Percentiles rank a stretch among this genome's conserved stretches.
Evolutionary conservation across 2,329 filamentous ascomycete species (phyloP).

Genomic region (Colletotrichum spinosum): DNA sequence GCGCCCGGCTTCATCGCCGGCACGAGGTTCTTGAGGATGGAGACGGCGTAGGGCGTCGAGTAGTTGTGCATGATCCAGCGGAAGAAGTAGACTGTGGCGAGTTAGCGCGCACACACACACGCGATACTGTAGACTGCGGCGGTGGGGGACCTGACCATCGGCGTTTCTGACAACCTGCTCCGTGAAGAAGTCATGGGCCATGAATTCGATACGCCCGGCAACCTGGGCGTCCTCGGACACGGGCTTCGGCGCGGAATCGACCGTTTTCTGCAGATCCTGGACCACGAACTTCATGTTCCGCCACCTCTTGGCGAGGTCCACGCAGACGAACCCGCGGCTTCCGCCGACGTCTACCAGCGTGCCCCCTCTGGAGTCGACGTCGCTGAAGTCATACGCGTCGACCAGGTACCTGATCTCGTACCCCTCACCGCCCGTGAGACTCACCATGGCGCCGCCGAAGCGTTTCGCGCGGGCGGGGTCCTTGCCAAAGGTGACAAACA

Average conservation of each 20-base stretch:
- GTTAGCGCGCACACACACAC: neutral
- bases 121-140: neutral
- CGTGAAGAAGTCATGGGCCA: slow-evolving; percentile 40
- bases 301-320: slow-evolving; percentile 64
- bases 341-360: slow-evolving; percentile 71
- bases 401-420: slow-evolving; percentile 66
- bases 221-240: slow-evolving; percentile 34
- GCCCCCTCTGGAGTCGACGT: slow-evolving; percentile 56
- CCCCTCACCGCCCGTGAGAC: slow-evolving; percentile 65
- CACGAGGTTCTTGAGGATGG: slow-evolving; percentile 48
- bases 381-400: slow-evolving; percentile 64
- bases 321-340: slow-evolving; percentile 66
- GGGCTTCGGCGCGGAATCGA: slow-evolving; percentile 34
- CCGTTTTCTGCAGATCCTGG: slow-evolving; percentile 44
- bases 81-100: slow-evolving; percentile 56
- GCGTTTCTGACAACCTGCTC: slow-evolving; percentile 42
- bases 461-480: slow-evolving; percentile 59
- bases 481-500: slow-evolving; percentile 65
- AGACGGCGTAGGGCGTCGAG: slow-evolving; percentile 49
- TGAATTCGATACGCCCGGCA: slow-evolving; percentile 31
- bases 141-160: slow-evolving; percentile 39
- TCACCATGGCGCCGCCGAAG: slow-evolving; percentile 67
- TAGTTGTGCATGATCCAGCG: slow-evolving; percentile 60
- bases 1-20: slow-evolving; percentile 53
- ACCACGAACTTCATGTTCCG: slow-evolving; percentile 48